These are phyloP conservation scores for Xylariales sp. DNA, from an alignment of 2,329 filamentous ascomycete genomes.

Conservation along the genomic window DNA sequence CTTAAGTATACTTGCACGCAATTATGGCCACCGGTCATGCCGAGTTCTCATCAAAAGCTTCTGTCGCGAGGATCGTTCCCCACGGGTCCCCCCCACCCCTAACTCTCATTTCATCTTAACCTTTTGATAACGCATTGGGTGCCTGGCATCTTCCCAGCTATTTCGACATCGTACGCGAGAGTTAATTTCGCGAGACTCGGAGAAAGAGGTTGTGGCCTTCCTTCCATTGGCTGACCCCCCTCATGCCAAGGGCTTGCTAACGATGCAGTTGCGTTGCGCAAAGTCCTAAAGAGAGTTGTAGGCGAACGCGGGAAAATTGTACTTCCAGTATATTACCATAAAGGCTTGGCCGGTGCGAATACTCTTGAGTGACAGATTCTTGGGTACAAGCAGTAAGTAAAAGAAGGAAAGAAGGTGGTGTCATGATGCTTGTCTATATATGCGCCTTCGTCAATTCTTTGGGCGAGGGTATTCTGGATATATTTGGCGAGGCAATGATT, in stretches of 20 bases:
- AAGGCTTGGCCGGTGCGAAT: slow-evolving; percentile 33
- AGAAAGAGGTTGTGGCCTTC: slow-evolving; percentile 23
- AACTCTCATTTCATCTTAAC: too few species aligned
- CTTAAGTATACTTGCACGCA: too few species aligned
- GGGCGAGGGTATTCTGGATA: slow-evolving; percentile 15
- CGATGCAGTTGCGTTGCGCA: slow-evolving; percentile 29
- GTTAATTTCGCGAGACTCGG: slow-evolving; percentile 23
- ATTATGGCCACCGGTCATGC: too few species aligned
- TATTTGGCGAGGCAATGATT: slow-evolving; percentile 18
- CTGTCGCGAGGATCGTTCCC: too few species aligned
- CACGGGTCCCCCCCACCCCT: too few species aligned
- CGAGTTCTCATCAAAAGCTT: too few species aligned
- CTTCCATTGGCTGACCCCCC: slow-evolving; percentile 27
- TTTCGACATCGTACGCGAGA: slow-evolving; percentile 22
- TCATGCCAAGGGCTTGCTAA: slow-evolving; percentile 4
- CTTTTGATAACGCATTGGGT: too few species aligned
- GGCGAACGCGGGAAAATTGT: slow-evolving; percentile 34
- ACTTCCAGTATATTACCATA: slow-evolving; percentile 38
- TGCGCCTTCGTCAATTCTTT: slow-evolving; percentile 20
- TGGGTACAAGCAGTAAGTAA: slow-evolving; percentile 24
- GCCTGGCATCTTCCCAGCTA: slow-evolving; percentile 28
- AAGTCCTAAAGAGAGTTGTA: slow-evolving; percentile 21
- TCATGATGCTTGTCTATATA: slow-evolving; percentile 26
- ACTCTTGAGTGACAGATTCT: slow-evolving; percentile 30
- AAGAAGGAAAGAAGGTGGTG: slow-evolving; percentile 28